Percentiles rank a stretch among this genome's conserved stretches.
These are phyloP conservation scores for Sisymbrium altissimum DNA, from an alignment of 345 rosid species.

Conservation along the genomic window DNA sequence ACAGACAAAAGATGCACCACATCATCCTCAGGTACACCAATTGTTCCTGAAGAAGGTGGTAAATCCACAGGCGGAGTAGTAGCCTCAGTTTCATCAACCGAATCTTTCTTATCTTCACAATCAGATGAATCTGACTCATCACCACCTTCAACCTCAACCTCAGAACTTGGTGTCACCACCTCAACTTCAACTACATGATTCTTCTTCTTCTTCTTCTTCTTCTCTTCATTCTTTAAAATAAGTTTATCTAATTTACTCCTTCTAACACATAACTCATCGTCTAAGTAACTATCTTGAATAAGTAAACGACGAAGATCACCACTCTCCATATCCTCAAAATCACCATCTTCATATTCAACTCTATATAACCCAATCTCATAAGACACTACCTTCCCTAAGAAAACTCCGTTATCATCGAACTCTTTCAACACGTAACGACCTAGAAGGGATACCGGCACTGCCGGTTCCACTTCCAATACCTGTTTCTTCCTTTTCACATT, in stretches of 20 bases:
- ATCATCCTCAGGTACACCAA: slow-evolving; percentile 65
- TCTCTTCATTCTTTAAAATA: slow-evolving; percentile 40
- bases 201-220: slow-evolving; percentile 26
- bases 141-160: slow-evolving; percentile 39
- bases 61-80: slow-evolving; percentile 42
- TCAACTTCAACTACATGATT: slow-evolving; percentile 34
- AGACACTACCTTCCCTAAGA: slow-evolving; percentile 62
- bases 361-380: slow-evolving; percentile 76
- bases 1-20: slow-evolving; percentile 71
- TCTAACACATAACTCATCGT: slow-evolving; percentile 44
- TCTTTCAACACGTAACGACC: slow-evolving; percentile 72
- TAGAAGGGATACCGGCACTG: slow-evolving; percentile 53
- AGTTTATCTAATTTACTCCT: slow-evolving; percentile 49
- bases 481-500: slow-evolving; percentile 39
- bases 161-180: slow-evolving; percentile 25
- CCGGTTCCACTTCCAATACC: slow-evolving; percentile 40
- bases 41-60: slow-evolving; percentile 78
- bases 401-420: slow-evolving; percentile 43
- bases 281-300: slow-evolving; percentile 44
- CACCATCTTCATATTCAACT: slow-evolving; percentile 82
- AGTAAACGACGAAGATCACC: slow-evolving; percentile 59
- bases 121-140: slow-evolving; percentile 64
- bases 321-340: slow-evolving; percentile 74
- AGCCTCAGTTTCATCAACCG: slow-evolving; percentile 37
- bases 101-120: slow-evolving; percentile 34